phyloP scores from a whole-genome alignment of 2,329 filamentous ascomycete genomes.

The Diaporthe ampelina region DNA sequence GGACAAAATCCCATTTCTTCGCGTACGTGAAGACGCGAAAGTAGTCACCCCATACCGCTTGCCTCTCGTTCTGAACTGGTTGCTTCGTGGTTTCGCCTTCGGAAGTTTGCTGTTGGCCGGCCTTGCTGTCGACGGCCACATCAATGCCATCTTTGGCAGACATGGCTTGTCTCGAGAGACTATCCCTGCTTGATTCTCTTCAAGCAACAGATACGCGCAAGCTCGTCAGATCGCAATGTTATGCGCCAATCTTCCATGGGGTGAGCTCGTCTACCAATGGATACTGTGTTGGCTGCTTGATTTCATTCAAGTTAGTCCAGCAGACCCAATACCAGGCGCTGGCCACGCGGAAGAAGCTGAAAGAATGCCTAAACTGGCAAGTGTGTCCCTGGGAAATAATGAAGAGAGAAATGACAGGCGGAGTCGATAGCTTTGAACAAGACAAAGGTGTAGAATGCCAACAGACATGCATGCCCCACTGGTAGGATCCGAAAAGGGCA shows the following conservation, averaged over 20 bases:
- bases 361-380: background rate
- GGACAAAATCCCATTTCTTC: slow-evolving; percentile 63
- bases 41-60: slow-evolving; percentile 39
- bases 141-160: slow-evolving; percentile 10
- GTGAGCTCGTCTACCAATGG: background rate
- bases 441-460: background rate
- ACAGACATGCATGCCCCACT: slow-evolving; percentile 1
- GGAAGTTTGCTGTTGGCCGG: background rate
- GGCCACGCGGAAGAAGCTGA: background rate
- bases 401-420: background rate
- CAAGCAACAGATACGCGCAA: background rate
- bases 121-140: background rate
- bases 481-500: background rate
- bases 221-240: background rate
- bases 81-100: background rate
- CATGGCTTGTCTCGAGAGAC: slow-evolving; percentile 8
- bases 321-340: background rate
- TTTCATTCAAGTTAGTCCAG: slow-evolving; percentile 3
- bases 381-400: background rate
- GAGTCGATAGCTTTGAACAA: background rate
- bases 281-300: background rate
- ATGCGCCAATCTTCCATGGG: background rate
- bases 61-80: slow-evolving; percentile 24
- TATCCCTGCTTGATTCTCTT: background rate
- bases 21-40: slow-evolving; percentile 64